Conservation (phyloP, 306 rosid species). For the Prinsepia uniflora region DNA sequence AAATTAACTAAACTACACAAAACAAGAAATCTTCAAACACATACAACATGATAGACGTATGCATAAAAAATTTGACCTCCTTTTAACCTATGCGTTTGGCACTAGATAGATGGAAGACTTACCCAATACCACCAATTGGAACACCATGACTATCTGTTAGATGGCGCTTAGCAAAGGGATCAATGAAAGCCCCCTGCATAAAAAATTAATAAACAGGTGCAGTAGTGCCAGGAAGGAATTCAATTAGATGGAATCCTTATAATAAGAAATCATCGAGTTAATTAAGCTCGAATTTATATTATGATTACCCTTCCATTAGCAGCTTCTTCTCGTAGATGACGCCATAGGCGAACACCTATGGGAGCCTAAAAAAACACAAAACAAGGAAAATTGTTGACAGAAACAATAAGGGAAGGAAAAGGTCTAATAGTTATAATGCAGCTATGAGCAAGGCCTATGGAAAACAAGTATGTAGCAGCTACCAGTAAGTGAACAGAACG, state of each 20-base stretch:
- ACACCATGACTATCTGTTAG: constrained; percentile 65
- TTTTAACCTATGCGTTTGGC: neutral
- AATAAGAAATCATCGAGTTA: constrained; percentile 23
- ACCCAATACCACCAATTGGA: constrained; percentile 95
- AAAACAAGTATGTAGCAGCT: too few relatives aligned
- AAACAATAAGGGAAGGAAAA: constrained; percentile 1
- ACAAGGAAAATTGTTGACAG: constrained; percentile 17
- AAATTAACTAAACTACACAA: neutral
- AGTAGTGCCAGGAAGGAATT: constrained; percentile 10
- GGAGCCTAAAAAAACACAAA: constrained; percentile 64
- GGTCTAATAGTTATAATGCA: neutral
- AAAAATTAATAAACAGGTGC: constrained; percentile 19
- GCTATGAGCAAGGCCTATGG: neutral
- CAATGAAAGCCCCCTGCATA: constrained; percentile 43
- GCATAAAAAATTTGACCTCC: neutral
- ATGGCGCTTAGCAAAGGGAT: constrained; percentile 63
- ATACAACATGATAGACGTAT: neutral
- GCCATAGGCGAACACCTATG: constrained; percentile 66
- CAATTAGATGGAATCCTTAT: constrained; percentile 20
- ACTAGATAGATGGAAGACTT: constrained; percentile 26
- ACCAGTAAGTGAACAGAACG: too few relatives aligned
- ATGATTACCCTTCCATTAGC: constrained; percentile 67
- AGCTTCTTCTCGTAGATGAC: constrained; percentile 54
- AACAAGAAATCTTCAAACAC: neutral
- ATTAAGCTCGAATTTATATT: constrained; percentile 5